Evolutionary conservation across 352 stramenopile species (phyloP), one percentile per base, ranked within the genome.

Genomic region (Globisporangium spinosum): DNA sequence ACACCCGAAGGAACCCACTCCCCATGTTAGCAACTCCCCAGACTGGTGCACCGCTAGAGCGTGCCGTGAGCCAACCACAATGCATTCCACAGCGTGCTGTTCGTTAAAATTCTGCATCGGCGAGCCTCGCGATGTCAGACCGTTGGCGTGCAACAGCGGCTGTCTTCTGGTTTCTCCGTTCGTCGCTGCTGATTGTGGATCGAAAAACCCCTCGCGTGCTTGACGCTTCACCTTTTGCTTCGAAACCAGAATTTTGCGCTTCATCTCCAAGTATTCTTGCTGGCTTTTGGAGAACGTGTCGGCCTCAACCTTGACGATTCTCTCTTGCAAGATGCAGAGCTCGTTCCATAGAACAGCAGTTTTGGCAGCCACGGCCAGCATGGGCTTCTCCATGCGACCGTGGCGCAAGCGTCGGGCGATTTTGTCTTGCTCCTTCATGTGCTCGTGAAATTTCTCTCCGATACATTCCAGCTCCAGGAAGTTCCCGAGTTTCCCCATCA

Each of bases 391-490:
- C 9, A 76, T 75, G 5, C 77, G 79, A 22, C 89, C 80, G 25
- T 89, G 84, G 20, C 76, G 82, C 35, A 84, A 74, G 12, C 70
- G 71, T 20, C 80, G 69, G 13, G 78, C 76, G 8, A 84, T 61
- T 34, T 81, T 79, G 58, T 94, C 86, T 62, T 91, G 79, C 1
- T 83, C 73, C 53, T 91, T 92, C 77, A 94, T 79, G 58, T 90
- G 73, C 0, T 74, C 59, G 61, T 91, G 83, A 23, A 93, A 94
- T 51, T 76, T 78, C 0, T 62, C 64, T 1, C 83, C 86, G 35
- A 93, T 62, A 27, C 84, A 93, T 38, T 94, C 86, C 20, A 90
- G 22, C 60, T 75, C 66, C 0, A 94, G 43, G 35, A 77, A 89
- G 35, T 85, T 71, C 0, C 77, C 80, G 13, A 94, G 70, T 20